Conservation (phyloP, 2,329 filamentous ascomycete species). For the Phaeosphaeria sp. region DNA sequence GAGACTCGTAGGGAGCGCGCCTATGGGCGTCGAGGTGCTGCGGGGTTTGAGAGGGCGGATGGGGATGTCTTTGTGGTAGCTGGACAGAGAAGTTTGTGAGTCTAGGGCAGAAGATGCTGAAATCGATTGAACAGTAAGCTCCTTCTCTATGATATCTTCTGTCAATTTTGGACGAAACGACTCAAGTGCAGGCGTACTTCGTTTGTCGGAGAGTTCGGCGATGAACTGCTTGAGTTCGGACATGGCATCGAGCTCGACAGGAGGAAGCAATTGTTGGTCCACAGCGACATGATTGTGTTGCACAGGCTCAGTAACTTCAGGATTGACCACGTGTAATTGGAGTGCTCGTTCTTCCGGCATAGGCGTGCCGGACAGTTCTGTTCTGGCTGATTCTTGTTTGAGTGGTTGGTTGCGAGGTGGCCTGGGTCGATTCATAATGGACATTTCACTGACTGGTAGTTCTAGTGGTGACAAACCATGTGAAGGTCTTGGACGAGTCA, state of each 20-base stretch:
- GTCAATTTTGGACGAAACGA: background rate
- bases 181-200: slow-evolving; percentile 4
- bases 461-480: background rate
- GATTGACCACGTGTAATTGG: slow-evolving; percentile 2
- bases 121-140: slow-evolving; percentile 8
- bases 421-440: slow-evolving; percentile 2
- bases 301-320: background rate
- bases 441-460: background rate
- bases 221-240: slow-evolving; percentile 11
- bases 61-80: background rate
- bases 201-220: slow-evolving; percentile 28
- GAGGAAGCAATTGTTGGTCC: background rate
- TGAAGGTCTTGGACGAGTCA: slow-evolving; percentile 1
- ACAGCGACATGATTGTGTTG: background rate
- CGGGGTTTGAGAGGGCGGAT: slow-evolving; percentile 7
- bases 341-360: background rate
- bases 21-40: background rate
- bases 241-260: slow-evolving; percentile 21
- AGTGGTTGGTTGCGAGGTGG: background rate
- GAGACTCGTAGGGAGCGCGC: slow-evolving; percentile 26
- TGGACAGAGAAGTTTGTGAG: background rate
- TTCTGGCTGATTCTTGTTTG: background rate
- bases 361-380: slow-evolving; percentile 4
- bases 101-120: background rate
- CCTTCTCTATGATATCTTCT: background rate